Percentiles rank a stretch among this genome's conserved stretches.
These are phyloP conservation scores for Cryptococcus sp. DNA, from an alignment of 1,284 basidiomycete genomes.

Conservation along the genomic window DNA sequence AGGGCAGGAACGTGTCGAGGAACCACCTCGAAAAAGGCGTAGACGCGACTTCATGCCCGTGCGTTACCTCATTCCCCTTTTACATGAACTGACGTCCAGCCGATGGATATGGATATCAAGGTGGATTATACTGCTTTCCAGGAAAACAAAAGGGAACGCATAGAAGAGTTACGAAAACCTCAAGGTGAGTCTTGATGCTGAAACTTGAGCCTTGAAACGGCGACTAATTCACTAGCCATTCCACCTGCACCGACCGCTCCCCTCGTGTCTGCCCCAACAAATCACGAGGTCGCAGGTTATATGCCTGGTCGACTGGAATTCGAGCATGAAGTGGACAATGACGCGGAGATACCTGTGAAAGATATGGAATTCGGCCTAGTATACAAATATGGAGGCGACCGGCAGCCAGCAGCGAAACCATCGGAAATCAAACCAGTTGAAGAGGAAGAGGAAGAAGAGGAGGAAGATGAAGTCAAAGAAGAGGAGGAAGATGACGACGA, in stretches of 20 bases:
- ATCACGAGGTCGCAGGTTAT: constrained; percentile 90
- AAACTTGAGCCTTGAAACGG: too few relatives aligned
- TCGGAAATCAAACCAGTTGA: constrained; percentile 29
- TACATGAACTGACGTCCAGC: constrained; percentile 44
- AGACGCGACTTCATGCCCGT: constrained; percentile 56
- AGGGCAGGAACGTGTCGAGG: constrained; percentile 6
- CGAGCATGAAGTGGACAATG: constrained; percentile 93
- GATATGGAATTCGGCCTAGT: constrained; percentile 93
- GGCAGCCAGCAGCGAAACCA: constrained; percentile 57
- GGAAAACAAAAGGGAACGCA: constrained; percentile 75
- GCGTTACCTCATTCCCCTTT: constrained; percentile 50
- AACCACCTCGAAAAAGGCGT: constrained; percentile 11
- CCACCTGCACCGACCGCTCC: constrained; percentile 55
- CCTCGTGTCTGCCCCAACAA: constrained; percentile 87
- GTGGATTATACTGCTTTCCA: constrained; percentile 78
- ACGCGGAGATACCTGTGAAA: constrained; percentile 92
- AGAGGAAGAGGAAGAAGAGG: constrained; percentile 27
- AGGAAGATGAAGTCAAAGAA: constrained; percentile 28
- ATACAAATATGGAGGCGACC: constrained; percentile 76
- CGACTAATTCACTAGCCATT: constrained; percentile 21
- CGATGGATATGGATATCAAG: constrained; percentile 65
- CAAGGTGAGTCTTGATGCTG: constrained; percentile 38
- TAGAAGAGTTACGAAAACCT: constrained; percentile 58
- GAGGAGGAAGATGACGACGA: constrained; percentile 20
- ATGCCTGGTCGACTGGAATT: constrained; percentile 96